Evolutionary conservation across 2,329 filamentous ascomycete species (phyloP), one percentile per base, ranked within the genome.

Genomic region (Microdochium bolleyi): DNA sequence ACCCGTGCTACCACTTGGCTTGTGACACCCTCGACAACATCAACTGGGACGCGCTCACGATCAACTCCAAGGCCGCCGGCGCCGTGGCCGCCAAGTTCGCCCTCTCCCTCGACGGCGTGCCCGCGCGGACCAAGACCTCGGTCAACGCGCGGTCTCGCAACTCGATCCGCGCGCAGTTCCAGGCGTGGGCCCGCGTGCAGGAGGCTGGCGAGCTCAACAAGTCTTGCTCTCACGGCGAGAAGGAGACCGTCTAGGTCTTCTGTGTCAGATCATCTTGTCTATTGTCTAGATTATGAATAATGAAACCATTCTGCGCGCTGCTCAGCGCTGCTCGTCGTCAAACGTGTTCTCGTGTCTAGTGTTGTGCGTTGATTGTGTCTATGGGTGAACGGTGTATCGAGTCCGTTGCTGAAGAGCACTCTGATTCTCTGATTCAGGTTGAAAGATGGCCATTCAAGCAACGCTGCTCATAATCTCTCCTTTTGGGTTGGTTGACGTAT

Each of bases 31-130:
- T 71, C 24, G 52, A 62, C 38, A 73, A 75, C 60, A 67, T 75
- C 53, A 66, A 73, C 61, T 67, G 68, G 64, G 65, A 68, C 1
- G 71, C 70, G 3, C n/a, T 71, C 19, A 69, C 64, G 0, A 57
- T 66, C 50, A 74, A 70, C 56, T 56, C 70, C 49, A 70, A 68
- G 61, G 65, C 70, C 2, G 82, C 82, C 49, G 81, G 77, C 1
- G 67, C 73, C 54, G 73, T 72, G 2, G 73, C 77, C 25, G 79
- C 78, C 14, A 38, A 58, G 48, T 54, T 60, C 52, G 57, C 58
- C 7, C 51, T 60, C n/a, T 55, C 54, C 13, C 55, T 57, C 7
- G 56, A 58, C 4, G 57, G 52, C 48, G 49, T 61, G 14, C 60
- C 60, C 44, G 34, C 44, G 14, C 54, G 59, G 11, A 53, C 41